Evolutionary conservation across 257 asterid species (phyloP), one percentile per base, ranked within the genome.

Genomic region (Thymus mandschuricus): DNA sequence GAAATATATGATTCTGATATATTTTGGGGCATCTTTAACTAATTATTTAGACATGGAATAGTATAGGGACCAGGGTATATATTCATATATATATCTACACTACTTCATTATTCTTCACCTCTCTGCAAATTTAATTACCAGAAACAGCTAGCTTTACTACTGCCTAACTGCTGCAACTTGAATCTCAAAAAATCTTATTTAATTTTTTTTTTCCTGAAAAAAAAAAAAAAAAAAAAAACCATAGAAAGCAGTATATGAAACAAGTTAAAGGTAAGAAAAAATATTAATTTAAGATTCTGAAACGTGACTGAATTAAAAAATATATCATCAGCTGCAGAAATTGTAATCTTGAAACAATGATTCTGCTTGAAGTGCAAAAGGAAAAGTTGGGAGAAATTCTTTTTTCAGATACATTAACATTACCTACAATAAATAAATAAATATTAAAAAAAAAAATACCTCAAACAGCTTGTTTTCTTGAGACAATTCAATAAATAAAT

Each of bases 11-110:
- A 83, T 75, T 46, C 75, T 56, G n/a, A 50, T 49, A 81, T 41
- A 68, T 62, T 67, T 60, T 30, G 63, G 73, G 80, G 82, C 80
- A 84, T 85, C 83, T 78, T 6, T 71, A 80, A 29, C 79, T 78
- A 77, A 79, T 78, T 44, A 66, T 75, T 76, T 75, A 21, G 70
- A 44, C 68, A 28, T 66, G 64, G 66, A 74, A 67, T 77, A 71
- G 29, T 44, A 5, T 7, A 64, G 69, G 69, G 69, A 64, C 69
- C 60, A 38, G 59, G 80, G 90, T 64, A 87, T 82, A 85, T 76
- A 81, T 81, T 77, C 93, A 76, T 21, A 21, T 21, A 21, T 21
- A 75, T 21, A 63, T 83, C 70, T 44, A 73, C 58, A 71, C 60
- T 74, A 72, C 38, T 56, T 72, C 11, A 29, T 71, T 75, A 74